Percentiles rank a stretch among this genome's conserved stretches.
Evolutionary conservation across 2,329 filamentous ascomycete species (phyloP).

Genomic region (Harringtonia aguacate): DNA sequence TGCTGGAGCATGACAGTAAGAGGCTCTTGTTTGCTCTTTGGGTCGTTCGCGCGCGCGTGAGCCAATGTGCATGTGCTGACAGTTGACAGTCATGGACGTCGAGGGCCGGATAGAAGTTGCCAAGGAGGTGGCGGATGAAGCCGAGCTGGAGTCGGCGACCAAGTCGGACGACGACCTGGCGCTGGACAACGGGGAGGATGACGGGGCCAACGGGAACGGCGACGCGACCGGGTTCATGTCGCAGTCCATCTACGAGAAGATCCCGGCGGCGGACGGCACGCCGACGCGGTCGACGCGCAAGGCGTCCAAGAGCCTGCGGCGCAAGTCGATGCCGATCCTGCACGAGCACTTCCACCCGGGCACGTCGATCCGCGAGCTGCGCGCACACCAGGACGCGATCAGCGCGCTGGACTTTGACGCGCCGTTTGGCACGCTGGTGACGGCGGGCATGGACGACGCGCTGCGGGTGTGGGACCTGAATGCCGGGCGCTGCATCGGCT

Average conservation of each 20-base stretch:
- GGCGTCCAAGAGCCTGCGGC: constrained; percentile 47
- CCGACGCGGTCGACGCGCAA: constrained; percentile 32
- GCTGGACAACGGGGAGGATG: constrained; percentile 37
- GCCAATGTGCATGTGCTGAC: constrained; percentile 13
- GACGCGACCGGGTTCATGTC: constrained; percentile 67
- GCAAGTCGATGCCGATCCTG: constrained; percentile 84
- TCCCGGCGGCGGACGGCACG: constrained; percentile 48
- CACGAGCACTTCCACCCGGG: constrained; percentile 94
- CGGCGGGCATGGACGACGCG: constrained; percentile 83
- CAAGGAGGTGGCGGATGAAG: constrained; percentile 47
- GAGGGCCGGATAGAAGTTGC: constrained; percentile 52
- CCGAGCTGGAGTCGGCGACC: constrained; percentile 40
- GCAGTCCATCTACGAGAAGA: constrained; percentile 90
- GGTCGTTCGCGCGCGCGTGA: constrained; percentile 9
- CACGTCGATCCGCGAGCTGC: constrained; percentile 76
- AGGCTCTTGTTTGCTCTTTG: background rate
- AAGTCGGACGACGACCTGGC: constrained; percentile 43
- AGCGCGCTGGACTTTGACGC: constrained; percentile 92
- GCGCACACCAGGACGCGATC: constrained; percentile 78
- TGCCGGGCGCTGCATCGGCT: constrained; percentile 80
- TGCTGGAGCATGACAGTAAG: constrained; percentile 81
- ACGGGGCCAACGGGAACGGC: constrained; percentile 15
- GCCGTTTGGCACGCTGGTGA: constrained; percentile 93
- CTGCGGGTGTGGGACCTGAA: constrained; percentile 96
- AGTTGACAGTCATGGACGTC: constrained; percentile 46